These are phyloP conservation scores for Podaxis pistillaris DNA, from an alignment of 768 basidiomycete genomes.

Conservation along the genomic window DNA sequence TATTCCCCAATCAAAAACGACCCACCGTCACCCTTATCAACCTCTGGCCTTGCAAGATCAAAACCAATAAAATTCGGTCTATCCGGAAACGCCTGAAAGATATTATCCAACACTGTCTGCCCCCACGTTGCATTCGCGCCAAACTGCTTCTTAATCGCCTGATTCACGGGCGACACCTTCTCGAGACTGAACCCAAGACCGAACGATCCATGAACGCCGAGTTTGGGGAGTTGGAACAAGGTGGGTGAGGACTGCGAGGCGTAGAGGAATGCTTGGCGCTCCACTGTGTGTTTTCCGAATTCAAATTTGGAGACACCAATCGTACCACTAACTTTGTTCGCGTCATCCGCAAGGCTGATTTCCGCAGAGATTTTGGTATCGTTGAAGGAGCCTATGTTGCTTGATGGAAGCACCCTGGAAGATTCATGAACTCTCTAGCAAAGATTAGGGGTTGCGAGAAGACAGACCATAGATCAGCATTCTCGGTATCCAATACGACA, in stretches of 20 bases:
- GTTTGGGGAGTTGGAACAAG: conserved; percentile 14
- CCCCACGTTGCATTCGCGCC: conserved; percentile 30
- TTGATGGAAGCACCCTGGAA: conserved; percentile 32
- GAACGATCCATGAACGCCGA: conserved; percentile 33
- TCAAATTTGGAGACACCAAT: conserved; percentile 31
- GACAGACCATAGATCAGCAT: conserved; percentile 35
- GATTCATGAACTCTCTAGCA: background rate
- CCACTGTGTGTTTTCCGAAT: conserved; percentile 29
- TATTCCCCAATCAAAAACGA: conserved; percentile 43
- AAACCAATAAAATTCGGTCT: conserved; percentile 40
- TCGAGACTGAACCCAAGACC: conserved; percentile 33
- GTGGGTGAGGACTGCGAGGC: conserved; percentile 19
- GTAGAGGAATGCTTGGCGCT: conserved; percentile 32
- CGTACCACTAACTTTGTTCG: conserved; percentile 31
- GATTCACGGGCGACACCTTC: conserved; percentile 29
- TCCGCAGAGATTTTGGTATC: conserved; percentile 28
- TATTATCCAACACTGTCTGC: conserved; percentile 36
- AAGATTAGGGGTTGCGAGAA: background rate
- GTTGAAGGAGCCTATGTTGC: conserved; percentile 32
- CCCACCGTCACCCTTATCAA: conserved; percentile 39
- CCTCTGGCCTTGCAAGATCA: conserved; percentile 37
- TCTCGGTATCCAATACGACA: conserved; percentile 38
- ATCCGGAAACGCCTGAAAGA: conserved; percentile 33
- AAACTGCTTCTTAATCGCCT: conserved; percentile 21
- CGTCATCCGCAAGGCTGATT: conserved; percentile 34